Evolutionary conservation across 805 yeast genomes (phyloP).

Genomic region (Sungouiozyma intestinalis): DNA sequence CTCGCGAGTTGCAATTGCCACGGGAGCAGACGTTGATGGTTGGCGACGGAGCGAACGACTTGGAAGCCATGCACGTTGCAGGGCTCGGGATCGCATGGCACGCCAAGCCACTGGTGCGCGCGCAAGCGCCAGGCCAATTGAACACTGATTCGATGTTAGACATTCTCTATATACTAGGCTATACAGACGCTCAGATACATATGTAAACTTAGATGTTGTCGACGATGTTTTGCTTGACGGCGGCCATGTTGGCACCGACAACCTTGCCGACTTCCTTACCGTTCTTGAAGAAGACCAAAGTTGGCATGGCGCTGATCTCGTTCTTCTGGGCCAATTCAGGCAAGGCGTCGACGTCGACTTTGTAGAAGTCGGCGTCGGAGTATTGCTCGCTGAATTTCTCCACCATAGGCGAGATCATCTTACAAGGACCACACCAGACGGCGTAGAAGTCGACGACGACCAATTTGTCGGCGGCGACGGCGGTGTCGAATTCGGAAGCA

Average conservation of each 20-base stretch:
- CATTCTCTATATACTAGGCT: constrained; percentile 73
- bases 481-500: constrained; percentile 51
- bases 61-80: constrained; percentile 82
- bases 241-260: constrained; percentile 84
- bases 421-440: constrained; percentile 99
- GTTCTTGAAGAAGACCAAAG: constrained; percentile 65
- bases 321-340: constrained; percentile 61
- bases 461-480: constrained; percentile 48
- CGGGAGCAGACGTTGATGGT: constrained; percentile 60
- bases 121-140: constrained; percentile 68
- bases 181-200: constrained; percentile 42
- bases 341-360: constrained; percentile 85
- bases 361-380: constrained; percentile 63
- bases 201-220: constrained; percentile 33
- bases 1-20: constrained; percentile 43
- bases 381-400: constrained; percentile 64
- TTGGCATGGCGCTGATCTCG: constrained; percentile 54
- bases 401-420: constrained; percentile 89
- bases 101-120: constrained; percentile 89
- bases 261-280: constrained; percentile 74
- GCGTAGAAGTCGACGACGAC: constrained; percentile 95
- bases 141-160: constrained; percentile 69
- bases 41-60: constrained; percentile 96
- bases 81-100: constrained; percentile 97
- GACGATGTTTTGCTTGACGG: constrained; percentile 59